These are phyloP conservation scores for Ramicandelaber brevisporus DNA, from an alignment of 192 early-diverging fungal species.

Conservation along the genomic window DNA sequence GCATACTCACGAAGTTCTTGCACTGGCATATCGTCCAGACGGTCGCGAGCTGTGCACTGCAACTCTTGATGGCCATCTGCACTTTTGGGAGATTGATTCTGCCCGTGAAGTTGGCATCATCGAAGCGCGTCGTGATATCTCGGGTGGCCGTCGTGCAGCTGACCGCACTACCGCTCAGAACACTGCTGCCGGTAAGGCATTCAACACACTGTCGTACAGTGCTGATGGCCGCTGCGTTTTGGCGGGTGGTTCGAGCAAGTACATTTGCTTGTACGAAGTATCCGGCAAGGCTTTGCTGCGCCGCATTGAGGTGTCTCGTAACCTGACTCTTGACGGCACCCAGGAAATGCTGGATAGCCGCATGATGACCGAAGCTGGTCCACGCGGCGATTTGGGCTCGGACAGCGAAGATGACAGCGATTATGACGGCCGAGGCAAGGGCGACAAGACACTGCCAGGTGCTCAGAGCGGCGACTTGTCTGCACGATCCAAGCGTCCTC, in stretches of 20 bases:
- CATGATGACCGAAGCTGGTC: slow-evolving; percentile 87
- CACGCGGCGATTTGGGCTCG: slow-evolving; percentile 56
- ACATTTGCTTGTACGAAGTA: slow-evolving; percentile 86
- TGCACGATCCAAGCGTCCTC: slow-evolving; percentile 43
- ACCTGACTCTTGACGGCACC: slow-evolving; percentile 82
- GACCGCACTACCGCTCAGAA: slow-evolving; percentile 67
- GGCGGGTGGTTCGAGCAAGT: slow-evolving; percentile 85
- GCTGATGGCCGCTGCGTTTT: slow-evolving; percentile 80
- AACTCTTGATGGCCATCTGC: slow-evolving; percentile 78
- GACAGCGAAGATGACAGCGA: slow-evolving; percentile 60
- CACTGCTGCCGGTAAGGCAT: slow-evolving; percentile 57
- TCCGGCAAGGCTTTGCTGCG: slow-evolving; percentile 43
- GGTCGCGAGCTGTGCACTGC: slow-evolving; percentile 64
- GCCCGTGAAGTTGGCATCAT: slow-evolving; percentile 43
- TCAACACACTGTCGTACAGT: slow-evolving; percentile 83
- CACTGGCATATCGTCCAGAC: slow-evolving; percentile 71
- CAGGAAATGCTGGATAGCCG: slow-evolving; percentile 68
- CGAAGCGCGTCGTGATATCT: slow-evolving; percentile 84
- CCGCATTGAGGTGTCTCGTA: slow-evolving; percentile 78
- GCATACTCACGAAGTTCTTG: slow-evolving; percentile 62
- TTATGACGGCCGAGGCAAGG: slow-evolving; percentile 39
- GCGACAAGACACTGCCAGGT: slow-evolving; percentile 65
- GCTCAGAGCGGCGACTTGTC: slow-evolving; percentile 65
- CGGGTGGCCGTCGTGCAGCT: slow-evolving; percentile 53
- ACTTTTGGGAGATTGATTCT: slow-evolving; percentile 76